A percentile compares a stretch with the other conserved stretches of the same genome.
Conservation (phyloP, 352 stramenopile genomes). For the Globisporangium paroecandrum region DNA sequence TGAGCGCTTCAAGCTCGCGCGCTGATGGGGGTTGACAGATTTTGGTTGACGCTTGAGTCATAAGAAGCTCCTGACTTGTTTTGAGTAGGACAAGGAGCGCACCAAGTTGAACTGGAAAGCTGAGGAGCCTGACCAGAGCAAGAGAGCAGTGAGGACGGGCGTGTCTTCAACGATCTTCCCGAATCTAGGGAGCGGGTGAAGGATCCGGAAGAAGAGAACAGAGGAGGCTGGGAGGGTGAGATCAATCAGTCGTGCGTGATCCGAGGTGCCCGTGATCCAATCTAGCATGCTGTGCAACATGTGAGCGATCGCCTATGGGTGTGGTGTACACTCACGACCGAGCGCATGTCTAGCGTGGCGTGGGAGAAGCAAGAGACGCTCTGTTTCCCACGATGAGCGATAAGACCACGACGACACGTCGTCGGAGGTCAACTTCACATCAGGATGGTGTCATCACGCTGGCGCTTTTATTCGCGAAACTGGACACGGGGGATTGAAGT, state of each 20-base stretch:
- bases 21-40: not conserved
- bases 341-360: no score
- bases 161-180: slow-evolving; percentile 5
- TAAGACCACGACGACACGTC: not conserved
- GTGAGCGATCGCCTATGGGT: slow-evolving; percentile 3
- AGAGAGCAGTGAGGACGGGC: not conserved
- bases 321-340: not conserved
- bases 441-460: slow-evolving; percentile 12
- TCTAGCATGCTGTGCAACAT: not conserved
- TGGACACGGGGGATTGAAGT: slow-evolving; percentile 1
- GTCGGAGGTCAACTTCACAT: slow-evolving; percentile 12
- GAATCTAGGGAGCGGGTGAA: not conserved
- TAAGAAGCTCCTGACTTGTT: not conserved
- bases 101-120: not conserved
- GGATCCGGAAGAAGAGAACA: not conserved
- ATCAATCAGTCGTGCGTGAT: not conserved
- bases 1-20: not conserved
- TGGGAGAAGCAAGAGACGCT: not conserved
- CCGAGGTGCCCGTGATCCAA: not conserved
- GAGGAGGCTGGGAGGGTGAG: not conserved
- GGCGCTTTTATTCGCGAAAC: slow-evolving; percentile 11
- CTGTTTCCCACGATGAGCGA: slow-evolving; percentile 6
- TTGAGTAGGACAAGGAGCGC: not conserved
- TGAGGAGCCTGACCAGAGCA: not conserved
- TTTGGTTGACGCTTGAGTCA: not conserved